Conservation (phyloP, 148 eudicot species). For the Chenopodium album region DNA sequence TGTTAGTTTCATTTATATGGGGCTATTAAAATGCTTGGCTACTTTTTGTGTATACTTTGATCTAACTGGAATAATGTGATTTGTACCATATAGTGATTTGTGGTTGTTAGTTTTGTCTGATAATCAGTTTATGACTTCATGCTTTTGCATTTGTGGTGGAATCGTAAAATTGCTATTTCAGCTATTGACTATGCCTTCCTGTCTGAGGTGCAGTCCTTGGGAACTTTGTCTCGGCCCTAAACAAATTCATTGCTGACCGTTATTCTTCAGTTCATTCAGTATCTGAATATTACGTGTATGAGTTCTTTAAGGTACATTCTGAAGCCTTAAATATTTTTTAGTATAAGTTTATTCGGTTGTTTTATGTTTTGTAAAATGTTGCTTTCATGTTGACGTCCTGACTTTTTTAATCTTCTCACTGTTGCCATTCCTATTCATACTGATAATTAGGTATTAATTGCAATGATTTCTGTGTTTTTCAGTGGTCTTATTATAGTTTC, state of each 20-base stretch:
- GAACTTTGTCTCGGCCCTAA: constrained; percentile 77
- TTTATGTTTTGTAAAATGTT: background rate
- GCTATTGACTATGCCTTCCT: constrained; percentile 21
- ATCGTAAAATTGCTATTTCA: background rate
- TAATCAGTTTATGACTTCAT: background rate
- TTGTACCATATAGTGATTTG: background rate
- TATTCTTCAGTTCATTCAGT: constrained; percentile 63
- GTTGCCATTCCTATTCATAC: background rate
- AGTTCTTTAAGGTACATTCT: constrained; percentile 64
- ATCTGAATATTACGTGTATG: constrained; percentile 81
- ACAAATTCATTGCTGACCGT: constrained; percentile 69
- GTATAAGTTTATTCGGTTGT: background rate
- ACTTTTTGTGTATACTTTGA: background rate
- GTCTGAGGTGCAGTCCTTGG: constrained; percentile 67
- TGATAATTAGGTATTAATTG: background rate
- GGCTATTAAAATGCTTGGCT: background rate
- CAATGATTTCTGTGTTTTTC: background rate
- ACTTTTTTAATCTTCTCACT: background rate
- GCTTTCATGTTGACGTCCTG: background rate
- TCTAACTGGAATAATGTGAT: background rate
- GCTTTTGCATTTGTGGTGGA: background rate
- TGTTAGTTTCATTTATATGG: background rate
- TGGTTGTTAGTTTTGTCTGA: background rate
- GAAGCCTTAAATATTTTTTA: background rate
- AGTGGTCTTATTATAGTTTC: background rate